These are phyloP conservation scores for Pseudonitzschia multiseries DNA, from an alignment of 108 stramenopile species.

Conservation along the genomic window DNA sequence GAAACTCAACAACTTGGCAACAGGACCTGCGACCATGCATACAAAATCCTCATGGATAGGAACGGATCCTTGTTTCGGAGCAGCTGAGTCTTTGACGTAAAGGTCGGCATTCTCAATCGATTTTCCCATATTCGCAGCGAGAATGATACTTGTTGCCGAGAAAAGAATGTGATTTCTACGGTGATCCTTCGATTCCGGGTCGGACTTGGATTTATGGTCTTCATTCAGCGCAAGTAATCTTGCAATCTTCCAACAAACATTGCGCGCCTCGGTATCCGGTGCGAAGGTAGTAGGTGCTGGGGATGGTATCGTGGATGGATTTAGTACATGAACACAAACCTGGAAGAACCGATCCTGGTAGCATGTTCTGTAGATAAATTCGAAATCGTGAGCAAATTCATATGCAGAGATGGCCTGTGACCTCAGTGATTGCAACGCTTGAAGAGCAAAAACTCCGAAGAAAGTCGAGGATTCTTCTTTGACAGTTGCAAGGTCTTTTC, in stretches of 20 bases:
- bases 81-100: background rate
- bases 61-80: background rate
- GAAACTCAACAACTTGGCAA: constrained; percentile 1
- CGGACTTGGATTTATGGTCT: constrained; percentile 2
- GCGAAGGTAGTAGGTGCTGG: background rate
- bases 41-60: background rate
- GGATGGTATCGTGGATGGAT: background rate
- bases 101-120: background rate
- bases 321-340: constrained; percentile 1
- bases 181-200: constrained; percentile 15
- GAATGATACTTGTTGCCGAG: constrained; percentile 15
- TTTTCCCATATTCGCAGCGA: constrained; percentile 21
- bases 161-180: constrained; percentile 17
- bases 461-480: constrained; percentile 2
- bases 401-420: constrained; percentile 6
- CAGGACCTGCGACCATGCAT: background rate
- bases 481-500: constrained; percentile 3
- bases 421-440: constrained; percentile 14
- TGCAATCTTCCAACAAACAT: constrained; percentile 23
- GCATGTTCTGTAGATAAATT: constrained; percentile 11
- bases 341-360: constrained; percentile 5
- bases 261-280: constrained; percentile 20
- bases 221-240: constrained; percentile 12
- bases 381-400: constrained; percentile 18
- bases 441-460: constrained; percentile 22